Evolutionary conservation across 192 early-diverging fungal genomes (phyloP).

Genomic region (Rhizoclosmatium globosum): DNA sequence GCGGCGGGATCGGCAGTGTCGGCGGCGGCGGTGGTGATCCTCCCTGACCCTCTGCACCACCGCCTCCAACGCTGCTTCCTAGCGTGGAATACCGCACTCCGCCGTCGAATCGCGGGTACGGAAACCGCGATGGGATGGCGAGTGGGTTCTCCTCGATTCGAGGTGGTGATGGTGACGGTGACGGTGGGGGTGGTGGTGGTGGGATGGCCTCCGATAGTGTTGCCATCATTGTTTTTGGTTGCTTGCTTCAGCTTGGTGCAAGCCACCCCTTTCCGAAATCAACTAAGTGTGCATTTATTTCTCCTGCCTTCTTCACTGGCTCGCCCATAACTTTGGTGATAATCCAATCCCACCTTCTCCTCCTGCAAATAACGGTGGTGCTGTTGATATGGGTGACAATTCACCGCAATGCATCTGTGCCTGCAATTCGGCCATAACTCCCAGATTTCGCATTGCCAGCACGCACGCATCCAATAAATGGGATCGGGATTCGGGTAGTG

Average conservation of each 20-base stretch:
- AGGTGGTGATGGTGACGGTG: neutral
- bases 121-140: neutral
- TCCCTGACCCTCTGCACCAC: neutral
- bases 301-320: constrained; percentile 49
- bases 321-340: constrained; percentile 46
- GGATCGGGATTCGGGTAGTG: too few species aligned
- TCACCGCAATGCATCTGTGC: too few species aligned
- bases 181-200: neutral
- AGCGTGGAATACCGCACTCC: neutral
- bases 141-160: neutral
- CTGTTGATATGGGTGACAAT: too few species aligned
- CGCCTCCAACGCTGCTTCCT: neutral
- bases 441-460: too few species aligned
- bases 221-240: neutral
- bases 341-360: constrained; percentile 21
- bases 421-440: too few species aligned
- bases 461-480: too few species aligned
- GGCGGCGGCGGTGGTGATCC: neutral
- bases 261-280: neutral
- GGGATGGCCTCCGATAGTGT: neutral
- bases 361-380: neutral
- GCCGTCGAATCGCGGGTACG: constrained; percentile 10
- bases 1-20: neutral
- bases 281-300: constrained; percentile 52
- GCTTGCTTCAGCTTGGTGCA: neutral